Conservation (phyloP, 306 rosid genomes). For the Prosopis cineraria region DNA sequence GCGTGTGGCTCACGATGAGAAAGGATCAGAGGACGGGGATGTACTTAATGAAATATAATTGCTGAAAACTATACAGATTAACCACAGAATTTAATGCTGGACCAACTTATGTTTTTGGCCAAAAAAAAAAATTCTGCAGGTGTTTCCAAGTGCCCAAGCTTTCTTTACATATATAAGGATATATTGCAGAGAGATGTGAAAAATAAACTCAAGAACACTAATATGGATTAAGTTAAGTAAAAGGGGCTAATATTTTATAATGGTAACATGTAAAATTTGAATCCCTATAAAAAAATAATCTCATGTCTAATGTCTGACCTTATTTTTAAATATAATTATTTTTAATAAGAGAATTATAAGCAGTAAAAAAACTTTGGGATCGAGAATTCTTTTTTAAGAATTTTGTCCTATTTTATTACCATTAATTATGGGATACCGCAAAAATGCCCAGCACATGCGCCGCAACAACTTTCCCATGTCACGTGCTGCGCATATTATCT, state of each 20-base stretch:
- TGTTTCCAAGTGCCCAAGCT: too few species aligned
- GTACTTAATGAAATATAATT: background rate
- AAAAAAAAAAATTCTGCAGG: too few species aligned
- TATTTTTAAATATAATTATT: too few species aligned
- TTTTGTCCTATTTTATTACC: background rate
- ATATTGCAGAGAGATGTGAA: too few species aligned
- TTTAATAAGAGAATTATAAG: too few species aligned
- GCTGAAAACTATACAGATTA: background rate
- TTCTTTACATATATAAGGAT: too few species aligned
- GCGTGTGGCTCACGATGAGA: constrained; percentile 38
- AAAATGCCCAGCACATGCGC: constrained; percentile 23
- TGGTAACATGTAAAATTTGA: too few species aligned
- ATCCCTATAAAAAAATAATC: too few species aligned
- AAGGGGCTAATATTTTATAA: too few species aligned
- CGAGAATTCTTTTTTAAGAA: background rate
- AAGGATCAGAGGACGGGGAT: background rate
- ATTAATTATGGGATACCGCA: background rate
- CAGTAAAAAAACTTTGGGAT: background rate
- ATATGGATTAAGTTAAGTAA: too few species aligned
- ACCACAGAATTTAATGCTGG: background rate
- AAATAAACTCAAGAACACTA: too few species aligned
- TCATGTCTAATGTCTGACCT: too few species aligned
- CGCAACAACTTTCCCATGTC: constrained; percentile 20
- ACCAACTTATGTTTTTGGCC: background rate
- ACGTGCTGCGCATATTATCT: constrained; percentile 29